Evolutionary conservation across 306 rosid species (phyloP), one percentile per base, ranked within the genome.

Genomic region (Cotoneaster glaucophyllus): DNA sequence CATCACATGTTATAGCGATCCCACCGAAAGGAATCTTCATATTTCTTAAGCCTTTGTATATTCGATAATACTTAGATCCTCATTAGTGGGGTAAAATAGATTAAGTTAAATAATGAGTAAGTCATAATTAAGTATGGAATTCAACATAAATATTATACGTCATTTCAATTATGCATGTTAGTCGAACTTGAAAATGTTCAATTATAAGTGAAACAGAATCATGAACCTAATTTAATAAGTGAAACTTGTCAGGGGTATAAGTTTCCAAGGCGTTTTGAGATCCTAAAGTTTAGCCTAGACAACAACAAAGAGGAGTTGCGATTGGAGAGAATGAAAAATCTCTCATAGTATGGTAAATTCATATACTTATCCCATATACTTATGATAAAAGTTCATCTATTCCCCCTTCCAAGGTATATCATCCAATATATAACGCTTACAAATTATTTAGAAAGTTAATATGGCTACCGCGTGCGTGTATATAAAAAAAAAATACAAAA

Each of bases 21-120:
- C 93, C 90, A 88, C 87, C 74, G 48, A 22, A 76, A 79, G 87
- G 92, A 89, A 91, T 89, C 97, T 86, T 78, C 78, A 70, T 29
- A 75, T 70, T 50, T 25, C 29, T 70, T 69, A 74, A 62, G 58
- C 70, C 75, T 74, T 56, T 57, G 13, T 26, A 43, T 58, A 59
- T 37, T 37, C 41, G 41, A 37, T 37, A 37, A 7, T 37, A 37
- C 41, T 37, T 6, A 37, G 41, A 37, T 37, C 41, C 41, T 37
- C 9, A 37, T 37, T 0, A 0, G 21, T 50, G 54, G 18, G 8
- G 54, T 50, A 8, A 50, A 50, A 15, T 15, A 7, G 54, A 19
- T 50, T 5, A 50, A 50, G 54, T 3, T 50, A 15, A 50, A 1
- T 5, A 25, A 58, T 24, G 31, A 58, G 13, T 11, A 12, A 25